A percentile compares a stretch with the other conserved stretches of the same genome.
These are phyloP conservation scores for Coelastrella sp. DNA, from an alignment of 139 green algal species.

Conservation along the genomic window DNA sequence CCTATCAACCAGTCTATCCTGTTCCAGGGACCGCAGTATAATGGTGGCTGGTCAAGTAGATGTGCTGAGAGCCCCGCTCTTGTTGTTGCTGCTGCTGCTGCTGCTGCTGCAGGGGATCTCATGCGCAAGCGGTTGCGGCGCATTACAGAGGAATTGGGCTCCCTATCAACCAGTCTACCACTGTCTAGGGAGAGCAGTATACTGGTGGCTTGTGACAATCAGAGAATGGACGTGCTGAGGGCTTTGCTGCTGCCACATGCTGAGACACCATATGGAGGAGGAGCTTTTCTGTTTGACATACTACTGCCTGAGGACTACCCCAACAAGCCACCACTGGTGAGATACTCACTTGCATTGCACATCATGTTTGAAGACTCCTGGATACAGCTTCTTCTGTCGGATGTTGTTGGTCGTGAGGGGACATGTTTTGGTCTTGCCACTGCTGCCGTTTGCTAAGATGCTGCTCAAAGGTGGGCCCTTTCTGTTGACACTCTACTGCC, in stretches of 20 bases:
- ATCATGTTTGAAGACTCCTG: too few species aligned
- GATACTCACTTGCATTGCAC: neutral
- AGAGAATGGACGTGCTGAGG: constrained; percentile 65
- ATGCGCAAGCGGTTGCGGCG: constrained; percentile 50
- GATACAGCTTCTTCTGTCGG: too few species aligned
- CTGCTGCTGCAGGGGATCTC: constrained; percentile 18
- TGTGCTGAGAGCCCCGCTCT: constrained; percentile 59
- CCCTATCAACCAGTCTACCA: constrained; percentile 64
- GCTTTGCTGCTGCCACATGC: constrained; percentile 57
- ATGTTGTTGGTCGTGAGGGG: too few species aligned
- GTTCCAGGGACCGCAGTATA: constrained; percentile 57
- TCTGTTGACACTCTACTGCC: too few species aligned
- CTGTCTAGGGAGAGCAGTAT: constrained; percentile 59
- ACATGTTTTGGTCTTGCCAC: too few species aligned
- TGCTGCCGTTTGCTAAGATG: too few species aligned
- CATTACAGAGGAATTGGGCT: constrained; percentile 63
- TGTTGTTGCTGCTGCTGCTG: constrained; percentile 13
- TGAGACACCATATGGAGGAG: constrained; percentile 55
- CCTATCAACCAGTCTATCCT: constrained; percentile 63
- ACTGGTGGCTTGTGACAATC: constrained; percentile 61
- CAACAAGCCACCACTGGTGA: constrained; percentile 63
- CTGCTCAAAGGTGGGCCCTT: too few species aligned
- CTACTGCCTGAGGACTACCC: constrained; percentile 83
- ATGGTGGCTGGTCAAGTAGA: constrained; percentile 68
- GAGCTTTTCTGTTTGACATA: constrained; percentile 77